Base-by-base conservation (phyloP, 75 land plant species). In the Ceratopteris richardii region DNA sequence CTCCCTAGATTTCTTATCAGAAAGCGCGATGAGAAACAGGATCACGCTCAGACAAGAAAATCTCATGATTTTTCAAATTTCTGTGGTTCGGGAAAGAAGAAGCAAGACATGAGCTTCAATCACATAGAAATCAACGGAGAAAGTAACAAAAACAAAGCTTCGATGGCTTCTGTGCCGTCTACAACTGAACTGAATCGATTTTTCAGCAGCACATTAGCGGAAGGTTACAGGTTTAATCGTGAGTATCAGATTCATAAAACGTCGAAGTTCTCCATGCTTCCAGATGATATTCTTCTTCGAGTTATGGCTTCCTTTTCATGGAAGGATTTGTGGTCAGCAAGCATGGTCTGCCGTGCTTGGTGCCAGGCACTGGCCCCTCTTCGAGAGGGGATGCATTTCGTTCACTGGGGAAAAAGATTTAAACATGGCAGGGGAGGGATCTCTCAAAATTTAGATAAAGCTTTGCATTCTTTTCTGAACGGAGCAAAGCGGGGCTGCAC, bases 371-470 rank as follows among this genome's bases (percentile, higher is more conserved):
- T 89, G 23, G 68, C 61, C 26, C 82, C 90, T 51, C 79, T 89
- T 27, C 67, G 95, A 50, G 95, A 85, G 68, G 90, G 82, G 19
- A 82, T 85, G 86, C 43, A 72, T 55, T 60, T 80, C 19, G 60
- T 82, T 20, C 63, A 58, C 19, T 75, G 82, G 80, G 95, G 95
- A 11, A 89, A 89, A 72, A 59, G 71, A 39, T 89, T 76, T 52
- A 89, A 89, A 75, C 90, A 89, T 67, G 90, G 90, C 25, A 64
- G 62, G 0, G 63, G 74, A n/a, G 87, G 84, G 6, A 81, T 88
- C 22, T 37, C 75, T 0, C 51, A 25, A 10, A 76, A 85, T 52
- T 44, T 65, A 9, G 63, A 61, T 0, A 84, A 77, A 63, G 95
- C 95, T 20, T 67, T 89, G 10, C 82, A 82, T 18, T 85, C 75